phyloP scores from a whole-genome alignment of 176 grass and related monocot species.

The Melocanna baccifera region DNA sequence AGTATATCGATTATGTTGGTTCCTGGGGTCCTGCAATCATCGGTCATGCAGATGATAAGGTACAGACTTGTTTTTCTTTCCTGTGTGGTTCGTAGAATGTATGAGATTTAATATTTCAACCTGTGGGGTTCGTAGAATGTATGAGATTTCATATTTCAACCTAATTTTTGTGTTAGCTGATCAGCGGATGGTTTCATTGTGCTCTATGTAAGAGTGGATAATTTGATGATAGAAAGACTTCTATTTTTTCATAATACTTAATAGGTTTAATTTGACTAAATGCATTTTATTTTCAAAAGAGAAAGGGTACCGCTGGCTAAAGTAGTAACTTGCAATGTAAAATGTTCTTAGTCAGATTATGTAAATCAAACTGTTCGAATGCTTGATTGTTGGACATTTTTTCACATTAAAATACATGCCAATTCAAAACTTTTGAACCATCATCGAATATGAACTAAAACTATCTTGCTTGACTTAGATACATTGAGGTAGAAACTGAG shows the following conservation, averaged over 20 bases:
- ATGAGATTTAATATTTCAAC: background rate
- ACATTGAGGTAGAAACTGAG: background rate
- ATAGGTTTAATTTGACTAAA: background rate
- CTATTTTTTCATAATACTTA: background rate
- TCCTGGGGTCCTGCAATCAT: constrained; percentile 99
- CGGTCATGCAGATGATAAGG: constrained; percentile 90
- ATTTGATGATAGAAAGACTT: background rate
- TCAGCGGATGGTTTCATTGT: background rate
- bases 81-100: background rate
- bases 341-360: background rate
- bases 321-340: background rate
- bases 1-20: constrained; percentile 99
- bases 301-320: background rate
- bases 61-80: constrained; percentile 7
- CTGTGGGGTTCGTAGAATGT: too few species aligned
- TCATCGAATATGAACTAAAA: background rate
- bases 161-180: too few species aligned
- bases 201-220: background rate
- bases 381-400: background rate
- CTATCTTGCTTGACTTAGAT: background rate
- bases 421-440: background rate
- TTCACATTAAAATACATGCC: background rate
- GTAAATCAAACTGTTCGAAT: background rate
- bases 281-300: background rate
- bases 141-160: too few species aligned